These are phyloP conservation scores for Lablab purpureus DNA, from an alignment of 306 rosid genomes.

Conservation along the genomic window DNA sequence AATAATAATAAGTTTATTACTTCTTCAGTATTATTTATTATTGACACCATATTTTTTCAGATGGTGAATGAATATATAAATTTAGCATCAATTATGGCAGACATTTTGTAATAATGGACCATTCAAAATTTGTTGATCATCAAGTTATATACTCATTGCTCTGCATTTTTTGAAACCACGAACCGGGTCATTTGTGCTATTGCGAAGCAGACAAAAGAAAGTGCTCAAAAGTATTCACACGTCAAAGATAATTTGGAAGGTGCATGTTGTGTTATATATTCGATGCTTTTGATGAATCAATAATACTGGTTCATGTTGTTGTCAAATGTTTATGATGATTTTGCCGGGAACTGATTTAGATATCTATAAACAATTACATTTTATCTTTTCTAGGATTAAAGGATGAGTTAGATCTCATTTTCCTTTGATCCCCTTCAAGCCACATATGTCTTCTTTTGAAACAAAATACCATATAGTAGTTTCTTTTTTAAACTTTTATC, in stretches of 20 bases:
- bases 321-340: constrained; percentile 27
- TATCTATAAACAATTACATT: background rate
- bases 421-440: too few species aligned
- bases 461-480: too few species aligned
- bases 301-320: constrained; percentile 29
- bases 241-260: constrained; percentile 37
- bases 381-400: background rate
- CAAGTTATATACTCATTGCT: background rate
- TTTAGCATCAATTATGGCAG: background rate
- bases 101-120: too few species aligned
- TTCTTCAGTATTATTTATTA: too few species aligned
- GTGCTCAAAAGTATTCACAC: background rate
- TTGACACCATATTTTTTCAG: background rate
- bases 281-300: constrained; percentile 22
- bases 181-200: background rate
- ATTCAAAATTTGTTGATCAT: background rate
- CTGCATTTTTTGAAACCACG: background rate
- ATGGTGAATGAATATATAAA: background rate
- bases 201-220: background rate
- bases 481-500: too few species aligned
- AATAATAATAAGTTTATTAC: too few species aligned
- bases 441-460: too few species aligned
- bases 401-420: too few species aligned
- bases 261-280: background rate
- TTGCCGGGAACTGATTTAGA: background rate